Percentiles rank a stretch among this genome's conserved stretches.
Conservation (phyloP, 148 eudicot genomes). For the Hydrangea macrophylla region DNA sequence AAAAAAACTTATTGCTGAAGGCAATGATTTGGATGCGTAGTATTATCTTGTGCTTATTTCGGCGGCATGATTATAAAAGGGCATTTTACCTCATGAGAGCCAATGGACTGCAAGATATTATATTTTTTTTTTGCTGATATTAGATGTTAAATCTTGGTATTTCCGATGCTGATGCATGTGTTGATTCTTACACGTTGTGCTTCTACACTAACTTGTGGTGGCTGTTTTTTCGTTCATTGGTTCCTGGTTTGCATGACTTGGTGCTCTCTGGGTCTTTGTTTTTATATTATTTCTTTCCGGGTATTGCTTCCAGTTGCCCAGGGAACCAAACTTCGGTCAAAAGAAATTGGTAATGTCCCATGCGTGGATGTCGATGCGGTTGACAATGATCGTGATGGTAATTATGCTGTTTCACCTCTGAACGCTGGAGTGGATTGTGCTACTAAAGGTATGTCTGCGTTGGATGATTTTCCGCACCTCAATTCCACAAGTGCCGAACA, state of each 20-base stretch:
- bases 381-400: slow-evolving; percentile 29
- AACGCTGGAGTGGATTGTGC: slow-evolving; percentile 20
- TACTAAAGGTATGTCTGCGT: slow-evolving; percentile 19
- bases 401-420: slow-evolving; percentile 21
- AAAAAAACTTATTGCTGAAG: too few relatives aligned
- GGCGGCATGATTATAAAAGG: too few relatives aligned
- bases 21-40: too few relatives aligned
- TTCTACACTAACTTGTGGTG: neutral
- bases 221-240: neutral
- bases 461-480: slow-evolving; percentile 16
- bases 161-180: neutral
- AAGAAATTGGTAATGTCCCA: slow-evolving; percentile 22
- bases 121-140: too few relatives aligned
- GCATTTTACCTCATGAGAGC: too few relatives aligned
- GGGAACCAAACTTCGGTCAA: slow-evolving; percentile 25
- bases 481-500: slow-evolving; percentile 15
- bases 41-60: too few relatives aligned
- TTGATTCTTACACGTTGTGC: neutral
- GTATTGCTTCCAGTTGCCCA: slow-evolving; percentile 33
- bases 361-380: slow-evolving; percentile 32
- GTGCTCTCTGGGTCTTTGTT: neutral
- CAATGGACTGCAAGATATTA: too few relatives aligned
- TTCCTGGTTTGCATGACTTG: neutral
- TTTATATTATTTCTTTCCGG: neutral
- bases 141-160: neutral